These are phyloP conservation scores for Penicillium sclerotigenum DNA, from an alignment of 2,329 filamentous ascomycete genomes.

Conservation along the genomic window DNA sequence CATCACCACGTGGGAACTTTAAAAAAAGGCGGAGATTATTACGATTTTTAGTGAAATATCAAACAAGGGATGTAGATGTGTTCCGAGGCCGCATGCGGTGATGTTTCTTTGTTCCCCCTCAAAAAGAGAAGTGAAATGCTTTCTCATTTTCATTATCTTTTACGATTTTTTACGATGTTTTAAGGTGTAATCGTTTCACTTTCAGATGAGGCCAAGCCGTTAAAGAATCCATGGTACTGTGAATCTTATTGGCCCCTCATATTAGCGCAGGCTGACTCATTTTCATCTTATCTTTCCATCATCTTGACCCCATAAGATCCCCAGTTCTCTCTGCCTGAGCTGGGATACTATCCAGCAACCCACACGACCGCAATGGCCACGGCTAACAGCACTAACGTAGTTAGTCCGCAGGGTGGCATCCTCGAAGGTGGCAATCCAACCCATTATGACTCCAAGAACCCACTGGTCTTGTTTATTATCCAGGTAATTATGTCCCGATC, in stretches of 20 bases:
- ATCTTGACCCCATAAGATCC: neutral
- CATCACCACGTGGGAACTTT: constrained; percentile 2
- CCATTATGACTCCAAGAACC: constrained; percentile 66
- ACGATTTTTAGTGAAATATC: too few relatives aligned
- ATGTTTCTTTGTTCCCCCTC: neutral
- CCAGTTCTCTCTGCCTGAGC: neutral
- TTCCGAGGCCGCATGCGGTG: neutral
- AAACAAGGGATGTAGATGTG: too few relatives aligned
- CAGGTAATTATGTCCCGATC: constrained; percentile 52
- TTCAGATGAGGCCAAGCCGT: neutral
- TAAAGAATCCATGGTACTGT: neutral
- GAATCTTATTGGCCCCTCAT: neutral
- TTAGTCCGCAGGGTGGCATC: constrained; percentile 62
- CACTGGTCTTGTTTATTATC: constrained; percentile 73
- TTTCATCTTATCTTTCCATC: neutral
- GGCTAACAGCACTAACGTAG: constrained; percentile 7
- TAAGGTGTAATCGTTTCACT: too few relatives aligned
- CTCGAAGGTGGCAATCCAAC: constrained; percentile 69
- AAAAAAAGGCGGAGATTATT: neutral
- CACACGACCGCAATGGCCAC: constrained; percentile 15
- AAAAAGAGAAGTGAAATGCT: too few relatives aligned
- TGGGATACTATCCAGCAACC: constrained; percentile 5
- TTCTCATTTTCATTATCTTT: too few relatives aligned
- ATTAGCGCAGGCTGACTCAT: neutral
- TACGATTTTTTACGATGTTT: too few relatives aligned